Evolutionary conservation across 129 eudicot genomes (phyloP), one percentile per base, ranked within the genome.

Genomic region (Chrysanthemum lavandulifolium): DNA sequence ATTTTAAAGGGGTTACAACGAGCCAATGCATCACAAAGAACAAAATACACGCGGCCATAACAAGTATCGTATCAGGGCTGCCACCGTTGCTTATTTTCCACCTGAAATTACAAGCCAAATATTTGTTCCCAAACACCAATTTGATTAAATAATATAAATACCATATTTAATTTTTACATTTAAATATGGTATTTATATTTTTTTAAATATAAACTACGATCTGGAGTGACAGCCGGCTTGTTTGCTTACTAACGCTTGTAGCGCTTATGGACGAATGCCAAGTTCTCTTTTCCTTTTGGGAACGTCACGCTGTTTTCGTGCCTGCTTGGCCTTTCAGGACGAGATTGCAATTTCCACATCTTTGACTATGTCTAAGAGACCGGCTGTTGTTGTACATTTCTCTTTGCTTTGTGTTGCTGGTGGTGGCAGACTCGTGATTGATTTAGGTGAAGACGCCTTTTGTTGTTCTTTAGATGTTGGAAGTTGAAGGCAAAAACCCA

Each of bases 41-140:
- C 15, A 93, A 90, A 54, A 76, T 60, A 36, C 65, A 73, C 14
- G 88, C 85, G 23, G 84, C 79, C 13, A 79, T 5, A 5, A 87
- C 79, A 69, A 94, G 93, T 71, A 86, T 18, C 40, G 66, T 27
- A 61, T 88, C 27, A 5, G 47, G 45, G 47, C 19, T 27, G 53
- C 87, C 77, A 53, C 75, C 49, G 76, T 81, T 74, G 33, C 92
- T 88, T 19, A 84, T 71, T 69, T 80, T 86, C 93, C 93, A 94
- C 77, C 85, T 84, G 69, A 90, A 83, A 74, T 84, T 86, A 67
- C 73, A 84, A 10, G 82, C 97, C 98, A 97, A 94, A 36, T 87
- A 94, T 36, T 89, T 82, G 76, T 77, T 86, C 33, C 99, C 99
- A 71, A 88, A 95, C 52, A 95, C 72, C 97, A 90, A 69, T 80